These are phyloP conservation scores for Thuidium tamariscinum DNA, from an alignment of 225 moss, liverwort and hornwort genomes.

Conservation along the genomic window DNA sequence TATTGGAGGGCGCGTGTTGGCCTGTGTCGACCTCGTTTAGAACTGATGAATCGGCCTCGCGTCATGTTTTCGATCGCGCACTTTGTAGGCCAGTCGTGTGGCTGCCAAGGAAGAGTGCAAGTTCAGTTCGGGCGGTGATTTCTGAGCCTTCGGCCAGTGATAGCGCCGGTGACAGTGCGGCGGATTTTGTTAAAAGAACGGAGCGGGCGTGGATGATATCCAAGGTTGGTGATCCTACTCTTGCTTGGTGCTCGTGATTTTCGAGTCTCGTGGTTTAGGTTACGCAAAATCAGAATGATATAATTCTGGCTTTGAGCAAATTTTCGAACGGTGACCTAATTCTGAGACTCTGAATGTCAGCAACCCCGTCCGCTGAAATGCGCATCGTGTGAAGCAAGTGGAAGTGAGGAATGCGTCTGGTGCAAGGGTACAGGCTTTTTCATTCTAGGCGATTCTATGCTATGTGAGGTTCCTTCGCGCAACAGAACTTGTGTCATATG, in stretches of 20 bases:
- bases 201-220: constrained; percentile 90
- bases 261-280: background rate
- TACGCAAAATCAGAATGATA: background rate
- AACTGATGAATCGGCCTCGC: background rate
- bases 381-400: constrained; percentile 70
- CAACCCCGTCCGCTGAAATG: constrained; percentile 90
- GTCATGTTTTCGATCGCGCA: background rate
- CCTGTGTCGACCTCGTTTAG: background rate
- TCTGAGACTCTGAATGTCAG: constrained; percentile 27
- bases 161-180: constrained; percentile 56
- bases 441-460: constrained; percentile 79
- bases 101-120: background rate
- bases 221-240: constrained; percentile 33
- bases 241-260: background rate
- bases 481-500: constrained; percentile 85
- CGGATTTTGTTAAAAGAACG: constrained; percentile 74
- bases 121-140: constrained; percentile 50
- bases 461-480: constrained; percentile 94
- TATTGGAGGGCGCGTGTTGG: background rate
- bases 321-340: background rate
- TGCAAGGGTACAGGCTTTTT: constrained; percentile 96
- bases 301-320: background rate
- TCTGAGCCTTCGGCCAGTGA: constrained; percentile 57
- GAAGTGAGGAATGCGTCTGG: constrained; percentile 77
- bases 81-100: background rate